Evolutionary conservation across 1,139 yeast species (phyloP), one percentile per base, ranked within the genome.

Genomic region (Debaryomycetaceae sp.): DNA sequence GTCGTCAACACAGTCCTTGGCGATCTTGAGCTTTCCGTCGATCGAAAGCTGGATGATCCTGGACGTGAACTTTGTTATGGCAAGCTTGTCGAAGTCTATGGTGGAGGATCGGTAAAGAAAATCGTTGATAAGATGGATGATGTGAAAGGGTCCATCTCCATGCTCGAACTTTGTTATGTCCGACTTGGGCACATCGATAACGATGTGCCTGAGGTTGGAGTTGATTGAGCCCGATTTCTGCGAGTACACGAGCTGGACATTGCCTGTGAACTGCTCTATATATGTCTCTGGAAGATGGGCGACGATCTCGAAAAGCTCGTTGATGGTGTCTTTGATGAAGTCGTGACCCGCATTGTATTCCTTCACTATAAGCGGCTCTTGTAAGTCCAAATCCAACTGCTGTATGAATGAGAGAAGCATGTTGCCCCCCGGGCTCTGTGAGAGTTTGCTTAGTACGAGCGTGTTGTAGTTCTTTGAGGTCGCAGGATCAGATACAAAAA

Each of bases 151-250:
- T 2, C 46, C 48, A 1, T 42, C 39, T 6, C 35, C 44, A 5
- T 44, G 44, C 2, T 49, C 37, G 31, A 60, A 42, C 7, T 48
- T 40, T 7, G 31, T 24, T 6, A 61, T 38, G 41, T 66, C 70
- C 6, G 42, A 41, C 23, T 50, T 47, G 3, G 67, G 65, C 3
- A 66, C 51, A n/a, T 56, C 59, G 4, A 66, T 48, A 6, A 56
- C 50, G 5, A 66, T 58, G 44, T 58, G 57, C 27, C 54, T 50
- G 24, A 66, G 49, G 40, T 55, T 53, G 27, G 49, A 46, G 49
- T 43, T 43, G 11, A 43, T 43, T 8, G 34, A n/a, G 17, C 38
- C 37, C 7, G 30, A 11, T 9, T 33, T 24, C 14, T 31, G 37
- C 2, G 41, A 11, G 33, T 46, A 49, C 1, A 55, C 51, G 30